phyloP scores from a whole-genome alignment of 2,329 filamentous ascomycete genomes.

The Chaetomium globosum region DNA sequence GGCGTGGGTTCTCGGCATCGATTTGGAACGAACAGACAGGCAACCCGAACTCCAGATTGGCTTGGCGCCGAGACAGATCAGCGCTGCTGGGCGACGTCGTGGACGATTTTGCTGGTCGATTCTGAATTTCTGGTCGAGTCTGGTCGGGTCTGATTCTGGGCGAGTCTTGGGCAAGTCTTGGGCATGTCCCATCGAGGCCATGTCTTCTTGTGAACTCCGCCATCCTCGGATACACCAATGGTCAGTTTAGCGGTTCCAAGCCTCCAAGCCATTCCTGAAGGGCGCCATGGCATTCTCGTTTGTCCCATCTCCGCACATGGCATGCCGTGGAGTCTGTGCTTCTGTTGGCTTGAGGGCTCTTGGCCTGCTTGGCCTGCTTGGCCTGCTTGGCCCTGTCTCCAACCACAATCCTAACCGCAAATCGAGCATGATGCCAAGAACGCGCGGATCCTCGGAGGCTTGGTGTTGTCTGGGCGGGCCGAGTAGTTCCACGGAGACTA shows the following conservation, averaged over 20 bases:
- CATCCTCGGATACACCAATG: background rate
- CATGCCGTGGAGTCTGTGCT: background rate
- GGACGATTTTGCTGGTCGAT: background rate
- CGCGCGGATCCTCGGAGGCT: slow-evolving; percentile 19
- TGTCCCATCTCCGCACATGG: slow-evolving; percentile 4
- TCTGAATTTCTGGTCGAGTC: background rate
- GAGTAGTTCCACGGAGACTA: slow-evolving; percentile 13
- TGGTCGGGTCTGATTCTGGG: background rate
- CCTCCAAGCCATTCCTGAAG: background rate
- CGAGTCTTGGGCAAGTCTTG: background rate
- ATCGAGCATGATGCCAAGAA: slow-evolving; percentile 24
- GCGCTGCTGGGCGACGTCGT: slow-evolving; percentile 13
- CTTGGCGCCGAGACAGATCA: slow-evolving; percentile 34
- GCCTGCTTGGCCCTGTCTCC: slow-evolving; percentile 13
- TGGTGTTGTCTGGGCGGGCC: slow-evolving; percentile 15
- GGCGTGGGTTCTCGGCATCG: slow-evolving; percentile 26
- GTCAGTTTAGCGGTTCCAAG: no score
- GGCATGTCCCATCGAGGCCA: no score
- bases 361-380: slow-evolving; percentile 14
- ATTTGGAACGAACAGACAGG: slow-evolving; percentile 17
- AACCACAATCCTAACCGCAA: background rate
- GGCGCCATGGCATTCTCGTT: slow-evolving; percentile 1
- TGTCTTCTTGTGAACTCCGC: background rate
- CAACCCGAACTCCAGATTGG: slow-evolving; percentile 10
- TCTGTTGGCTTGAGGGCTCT: background rate